Evolutionary conservation across 1,284 basidiomycete species (phyloP).

Genomic region (Thecaphora thlaspeos): DNA sequence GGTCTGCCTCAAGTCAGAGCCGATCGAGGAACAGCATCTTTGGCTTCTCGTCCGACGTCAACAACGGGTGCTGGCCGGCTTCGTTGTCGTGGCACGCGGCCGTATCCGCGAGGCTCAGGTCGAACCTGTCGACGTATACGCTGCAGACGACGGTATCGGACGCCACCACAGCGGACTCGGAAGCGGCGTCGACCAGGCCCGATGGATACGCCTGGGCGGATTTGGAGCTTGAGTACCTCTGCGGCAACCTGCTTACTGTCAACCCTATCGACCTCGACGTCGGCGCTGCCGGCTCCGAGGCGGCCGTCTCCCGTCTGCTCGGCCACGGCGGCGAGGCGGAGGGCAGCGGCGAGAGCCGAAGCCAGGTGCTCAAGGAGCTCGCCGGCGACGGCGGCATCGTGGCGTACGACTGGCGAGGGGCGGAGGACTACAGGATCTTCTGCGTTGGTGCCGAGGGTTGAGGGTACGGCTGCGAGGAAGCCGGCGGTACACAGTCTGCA

Average conservation of each 20-base stretch:
- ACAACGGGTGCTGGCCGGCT: too few species aligned
- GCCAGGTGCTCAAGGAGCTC: conserved; percentile 5
- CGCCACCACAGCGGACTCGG: too few species aligned
- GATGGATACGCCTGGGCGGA: neutral
- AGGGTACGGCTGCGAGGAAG: neutral
- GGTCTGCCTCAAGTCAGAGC: neutral
- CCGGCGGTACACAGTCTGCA: too few species aligned
- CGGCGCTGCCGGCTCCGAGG: conserved; percentile 15
- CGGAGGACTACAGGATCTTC: conserved; percentile 38
- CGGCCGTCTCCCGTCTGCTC: conserved; percentile 9
- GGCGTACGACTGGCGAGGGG: conserved; percentile 40
- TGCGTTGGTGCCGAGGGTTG: conserved; percentile 28
- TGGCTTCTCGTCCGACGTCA: neutral
- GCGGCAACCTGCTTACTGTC: conserved; percentile 22
- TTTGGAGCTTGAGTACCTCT: conserved; percentile 36
- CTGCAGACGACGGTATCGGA: neutral
- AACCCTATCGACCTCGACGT: conserved; percentile 15
- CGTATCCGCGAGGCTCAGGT: neutral
- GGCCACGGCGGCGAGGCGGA: neutral
- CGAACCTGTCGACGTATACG: neutral
- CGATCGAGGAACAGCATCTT: neutral
- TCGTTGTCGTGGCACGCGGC: too few species aligned
- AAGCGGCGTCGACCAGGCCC: too few species aligned
- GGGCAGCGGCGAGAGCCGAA: neutral
- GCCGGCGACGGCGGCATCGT: conserved; percentile 24